Evolutionary conservation across 2,329 filamentous ascomycete genomes (phyloP), one percentile per base, ranked within the genome.

Genomic region (Neopestalotiopsis clavispora): DNA sequence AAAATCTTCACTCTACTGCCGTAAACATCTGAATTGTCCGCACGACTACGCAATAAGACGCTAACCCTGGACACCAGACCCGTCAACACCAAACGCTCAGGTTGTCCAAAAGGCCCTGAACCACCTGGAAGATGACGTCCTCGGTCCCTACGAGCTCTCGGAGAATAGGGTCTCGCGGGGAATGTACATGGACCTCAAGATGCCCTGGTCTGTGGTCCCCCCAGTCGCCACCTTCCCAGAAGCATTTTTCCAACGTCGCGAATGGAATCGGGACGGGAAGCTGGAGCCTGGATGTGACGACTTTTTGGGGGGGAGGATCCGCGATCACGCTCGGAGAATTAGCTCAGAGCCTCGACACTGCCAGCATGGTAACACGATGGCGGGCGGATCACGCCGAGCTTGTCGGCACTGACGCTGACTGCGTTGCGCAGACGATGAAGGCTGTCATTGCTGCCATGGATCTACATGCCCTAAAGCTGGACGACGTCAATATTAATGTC

Each of bases 191-290:
- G 71, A 79, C 5, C 76, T 87, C 0, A 65, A 70, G 2, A 72
- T 87, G 6, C 85, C 85, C 0, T 88, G 85, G 85, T 49, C 80
- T 10, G 71, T 72, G 0, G 30, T n/a, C 20, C 65, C 56, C 7
- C 40, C 40, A 10, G 9, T 34, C 23, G 14, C 65, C n/a, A 56
- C 32, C n/a, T 67, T 67, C 38, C 32, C 52, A n/a, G 58, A 78
- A 69, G 68, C 66, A 0, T 70, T 73, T 1, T 84, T 80, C 64
- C 65, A 77, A 30, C 76, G 80, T 12, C 75, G 74, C 56, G 78
- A 80, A 4, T 84, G 79, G 78, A 75, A 81, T 40, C 69, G 74
- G 4, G 76, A 78, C 40, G 79, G 78, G 1, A 64, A 76, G 3
- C 69, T 75, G 9, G 70, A 77, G 14, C n/a, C 30, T 10, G 66